Percentiles rank a stretch among this genome's conserved stretches.
Evolutionary conservation across 2,329 filamentous ascomycete species (phyloP).

Genomic region (Penicillium sp.): DNA sequence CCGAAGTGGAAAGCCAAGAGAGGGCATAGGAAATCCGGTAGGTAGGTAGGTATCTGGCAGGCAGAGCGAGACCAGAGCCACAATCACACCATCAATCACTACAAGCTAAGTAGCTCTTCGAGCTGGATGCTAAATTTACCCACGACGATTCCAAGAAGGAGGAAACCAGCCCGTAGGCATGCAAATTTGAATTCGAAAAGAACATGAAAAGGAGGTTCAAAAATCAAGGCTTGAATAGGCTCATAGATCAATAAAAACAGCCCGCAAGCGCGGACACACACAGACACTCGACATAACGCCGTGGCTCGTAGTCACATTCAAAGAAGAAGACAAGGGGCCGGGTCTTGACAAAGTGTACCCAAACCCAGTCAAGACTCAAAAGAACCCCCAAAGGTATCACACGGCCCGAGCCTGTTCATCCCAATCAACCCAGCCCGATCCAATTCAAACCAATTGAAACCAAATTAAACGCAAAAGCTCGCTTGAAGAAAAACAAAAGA

Average conservation of each 20-base stretch:
- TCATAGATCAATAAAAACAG: not conserved
- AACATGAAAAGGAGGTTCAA: too few relatives aligned
- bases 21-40: too few relatives aligned
- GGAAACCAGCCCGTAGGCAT: too few relatives aligned
- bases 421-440: not conserved
- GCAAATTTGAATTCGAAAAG: too few relatives aligned
- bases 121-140: too few relatives aligned
- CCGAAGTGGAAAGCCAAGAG: too few relatives aligned
- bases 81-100: too few relatives aligned
- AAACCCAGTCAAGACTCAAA: not conserved
- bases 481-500: not conserved
- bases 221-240: too few relatives aligned
- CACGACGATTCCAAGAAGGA: too few relatives aligned
- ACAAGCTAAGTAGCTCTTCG: too few relatives aligned
- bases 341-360: not conserved
- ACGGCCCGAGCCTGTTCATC: not conserved
- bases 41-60: too few relatives aligned
- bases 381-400: not conserved
- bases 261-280: not conserved
- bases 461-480: not conserved
- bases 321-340: not conserved
- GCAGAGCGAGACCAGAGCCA: too few relatives aligned
- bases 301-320: constrained; percentile 17
- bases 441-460: not conserved
- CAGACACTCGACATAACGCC: constrained; percentile 16